phyloP scores from a whole-genome alignment of 176 grass and related monocot genomes.

The Melocanna baccifera region DNA sequence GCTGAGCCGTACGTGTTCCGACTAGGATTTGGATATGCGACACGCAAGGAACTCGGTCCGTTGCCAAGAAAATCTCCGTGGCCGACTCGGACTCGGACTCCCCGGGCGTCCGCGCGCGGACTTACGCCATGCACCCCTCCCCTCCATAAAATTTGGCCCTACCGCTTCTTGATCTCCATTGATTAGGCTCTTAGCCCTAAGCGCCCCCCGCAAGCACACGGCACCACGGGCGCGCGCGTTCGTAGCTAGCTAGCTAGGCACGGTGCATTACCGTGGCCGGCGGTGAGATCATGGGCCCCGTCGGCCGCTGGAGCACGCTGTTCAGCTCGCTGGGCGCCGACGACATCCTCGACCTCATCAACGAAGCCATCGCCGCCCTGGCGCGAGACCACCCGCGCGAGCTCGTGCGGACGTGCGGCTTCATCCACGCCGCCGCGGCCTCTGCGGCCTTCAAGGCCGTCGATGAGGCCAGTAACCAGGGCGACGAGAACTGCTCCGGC shows the following conservation, averaged over 20 bases:
- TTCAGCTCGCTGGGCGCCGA: neutral
- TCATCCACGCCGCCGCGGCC: neutral
- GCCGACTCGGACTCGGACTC: no score
- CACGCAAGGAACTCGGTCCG: no score
- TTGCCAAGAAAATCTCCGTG: no score
- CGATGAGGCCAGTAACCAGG: neutral
- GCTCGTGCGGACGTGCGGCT: neutral
- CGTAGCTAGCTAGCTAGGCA: neutral
- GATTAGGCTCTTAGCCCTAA: no score
- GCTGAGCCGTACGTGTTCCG: no score
- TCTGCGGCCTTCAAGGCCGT: no score
- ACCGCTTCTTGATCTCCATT: no score
- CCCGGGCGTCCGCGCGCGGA: no score
- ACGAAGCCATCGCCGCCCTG: neutral
- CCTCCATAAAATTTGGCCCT: no score
- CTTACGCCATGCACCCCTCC: no score
- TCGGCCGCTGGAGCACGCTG: neutral
- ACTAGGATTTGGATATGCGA: no score
- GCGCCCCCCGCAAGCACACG: no score
- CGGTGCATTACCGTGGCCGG: neutral
- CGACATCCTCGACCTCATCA: neutral
- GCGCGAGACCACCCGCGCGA: neutral
- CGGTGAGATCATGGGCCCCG: neutral
- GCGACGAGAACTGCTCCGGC: neutral
- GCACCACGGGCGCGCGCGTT: neutral